Conservation (phyloP, 495 filamentous ascomycete species). For the Lasiosphaeria ovina region DNA sequence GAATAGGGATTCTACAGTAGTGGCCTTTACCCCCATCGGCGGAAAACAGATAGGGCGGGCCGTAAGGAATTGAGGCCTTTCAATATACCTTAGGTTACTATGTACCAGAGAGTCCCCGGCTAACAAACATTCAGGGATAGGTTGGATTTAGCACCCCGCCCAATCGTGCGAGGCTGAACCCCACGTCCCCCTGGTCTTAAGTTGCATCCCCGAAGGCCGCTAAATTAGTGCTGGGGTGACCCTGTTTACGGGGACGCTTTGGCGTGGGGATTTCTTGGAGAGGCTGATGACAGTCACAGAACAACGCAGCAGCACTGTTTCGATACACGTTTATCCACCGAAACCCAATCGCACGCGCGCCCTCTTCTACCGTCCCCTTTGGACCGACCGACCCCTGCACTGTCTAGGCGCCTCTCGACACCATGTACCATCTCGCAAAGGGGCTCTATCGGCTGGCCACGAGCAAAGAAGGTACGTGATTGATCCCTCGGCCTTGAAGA, state of each 20-base stretch:
- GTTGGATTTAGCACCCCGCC: background rate
- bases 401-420: slow-evolving; percentile 15
- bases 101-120: too few species aligned
- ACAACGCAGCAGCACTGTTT: too few species aligned
- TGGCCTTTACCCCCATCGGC: too few species aligned
- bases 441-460: slow-evolving; percentile 91
- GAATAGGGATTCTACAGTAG: too few species aligned
- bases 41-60: too few species aligned
- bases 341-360: too few species aligned
- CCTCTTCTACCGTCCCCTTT: too few species aligned
- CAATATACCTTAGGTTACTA: background rate
- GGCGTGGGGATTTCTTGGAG: too few species aligned
- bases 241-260: background rate
- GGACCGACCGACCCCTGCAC: too few species aligned
- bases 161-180: background rate
- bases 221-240: background rate
- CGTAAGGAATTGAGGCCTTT: too few species aligned
- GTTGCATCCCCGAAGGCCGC: background rate
- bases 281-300: too few species aligned
- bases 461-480: slow-evolving; percentile 81
- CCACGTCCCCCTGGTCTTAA: background rate
- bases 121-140: background rate
- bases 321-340: too few species aligned
- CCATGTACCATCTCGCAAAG: slow-evolving; percentile 96
- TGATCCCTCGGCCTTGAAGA: background rate